phyloP scores from a whole-genome alignment of 495 filamentous ascomycete genomes.

The Annulohypoxylon bovei region DNA sequence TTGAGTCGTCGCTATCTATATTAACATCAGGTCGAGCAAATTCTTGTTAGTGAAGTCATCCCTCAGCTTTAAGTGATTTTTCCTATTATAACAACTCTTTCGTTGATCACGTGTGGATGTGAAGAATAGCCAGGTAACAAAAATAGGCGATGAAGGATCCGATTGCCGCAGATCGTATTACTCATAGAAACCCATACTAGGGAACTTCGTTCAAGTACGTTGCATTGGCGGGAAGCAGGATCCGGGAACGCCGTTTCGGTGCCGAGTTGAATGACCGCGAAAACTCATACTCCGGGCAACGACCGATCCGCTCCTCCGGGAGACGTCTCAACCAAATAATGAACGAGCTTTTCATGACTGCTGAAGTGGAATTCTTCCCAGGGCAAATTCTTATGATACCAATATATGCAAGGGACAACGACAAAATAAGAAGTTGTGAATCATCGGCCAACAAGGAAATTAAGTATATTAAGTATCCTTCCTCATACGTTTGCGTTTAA shows the following conservation, averaged over 20 bases:
- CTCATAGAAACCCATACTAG: neutral
- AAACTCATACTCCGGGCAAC: conserved; percentile 10
- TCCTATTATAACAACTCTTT: neutral
- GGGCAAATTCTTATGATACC: neutral
- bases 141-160: neutral
- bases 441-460: neutral
- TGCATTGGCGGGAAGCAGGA: neutral
- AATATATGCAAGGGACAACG: conserved; percentile 22
- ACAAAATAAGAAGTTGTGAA: neutral
- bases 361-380: neutral
- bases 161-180: neutral
- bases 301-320: conserved; percentile 1
- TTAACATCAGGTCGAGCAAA: neutral
- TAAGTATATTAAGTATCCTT: conserved; percentile 7
- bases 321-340: neutral
- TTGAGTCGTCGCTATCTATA: neutral
- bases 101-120: neutral
- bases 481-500: conserved; percentile 13
- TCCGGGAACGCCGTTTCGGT: conserved; percentile 7
- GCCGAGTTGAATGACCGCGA: neutral
- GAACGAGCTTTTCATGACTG: neutral
- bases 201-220: neutral
- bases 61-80: conserved; percentile 2
- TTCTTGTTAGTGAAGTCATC: neutral
- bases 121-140: neutral